A percentile compares a stretch with the other conserved stretches of the same genome.
phyloP scores from a whole-genome alignment of 768 basidiomycete species.

The Hypsizygus marmoreus region DNA sequence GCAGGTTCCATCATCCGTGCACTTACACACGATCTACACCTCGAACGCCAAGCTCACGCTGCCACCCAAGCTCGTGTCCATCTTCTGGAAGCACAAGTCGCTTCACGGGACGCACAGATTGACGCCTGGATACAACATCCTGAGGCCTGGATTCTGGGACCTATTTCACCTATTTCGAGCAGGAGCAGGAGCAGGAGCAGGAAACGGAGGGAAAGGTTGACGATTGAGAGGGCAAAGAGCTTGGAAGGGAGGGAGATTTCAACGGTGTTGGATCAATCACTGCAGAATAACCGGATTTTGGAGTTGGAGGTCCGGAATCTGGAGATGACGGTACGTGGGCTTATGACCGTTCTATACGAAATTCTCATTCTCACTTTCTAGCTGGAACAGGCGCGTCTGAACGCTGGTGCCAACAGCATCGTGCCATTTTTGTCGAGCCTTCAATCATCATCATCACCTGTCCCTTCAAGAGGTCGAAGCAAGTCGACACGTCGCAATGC shows the following conservation, averaged over 20 bases:
- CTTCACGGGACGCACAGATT: conserved; percentile 50
- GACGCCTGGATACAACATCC: conserved; percentile 22
- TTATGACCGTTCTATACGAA: neutral
- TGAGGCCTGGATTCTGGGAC: neutral
- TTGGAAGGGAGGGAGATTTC: conserved; percentile 29
- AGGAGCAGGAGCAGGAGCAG: neutral
- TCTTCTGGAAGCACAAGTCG: conserved; percentile 48
- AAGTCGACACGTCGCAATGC: too few relatives aligned
- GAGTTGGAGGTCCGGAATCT: conserved; percentile 38
- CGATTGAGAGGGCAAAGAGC: neutral
- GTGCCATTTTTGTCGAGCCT: neutral
- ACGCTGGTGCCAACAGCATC: neutral
- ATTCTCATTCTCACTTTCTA: neutral
- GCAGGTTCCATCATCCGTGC: conserved; percentile 38
- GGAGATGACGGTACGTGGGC: conserved; percentile 27
- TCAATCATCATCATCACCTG: conserved; percentile 1
- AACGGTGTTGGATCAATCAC: conserved; percentile 31
- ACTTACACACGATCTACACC: conserved; percentile 37
- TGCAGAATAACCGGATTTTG: conserved; percentile 35
- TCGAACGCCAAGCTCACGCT: conserved; percentile 41
- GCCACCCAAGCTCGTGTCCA: conserved; percentile 36
- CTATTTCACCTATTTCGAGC: neutral
- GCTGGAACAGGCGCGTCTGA: conserved; percentile 11
- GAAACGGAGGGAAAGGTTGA: neutral
- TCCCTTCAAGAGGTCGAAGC: too few relatives aligned